These are phyloP conservation scores for Ceratocystis colombiana DNA, from an alignment of 2,329 filamentous ascomycete genomes.

Conservation along the genomic window DNA sequence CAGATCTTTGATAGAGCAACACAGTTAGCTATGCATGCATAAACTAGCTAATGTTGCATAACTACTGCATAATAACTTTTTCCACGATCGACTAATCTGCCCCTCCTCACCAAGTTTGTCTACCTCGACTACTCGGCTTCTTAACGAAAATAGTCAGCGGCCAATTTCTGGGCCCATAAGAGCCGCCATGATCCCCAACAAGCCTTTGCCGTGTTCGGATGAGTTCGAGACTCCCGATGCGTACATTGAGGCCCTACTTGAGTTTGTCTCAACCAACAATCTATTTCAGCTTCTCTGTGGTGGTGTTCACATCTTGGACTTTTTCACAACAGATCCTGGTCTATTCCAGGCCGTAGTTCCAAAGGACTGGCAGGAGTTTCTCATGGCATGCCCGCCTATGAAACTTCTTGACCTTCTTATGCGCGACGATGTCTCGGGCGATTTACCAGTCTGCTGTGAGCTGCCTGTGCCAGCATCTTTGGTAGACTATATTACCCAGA, in stretches of 20 bases:
- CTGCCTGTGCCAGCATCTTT: constrained; percentile 46
- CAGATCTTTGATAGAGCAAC: not conserved
- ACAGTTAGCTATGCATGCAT: not conserved
- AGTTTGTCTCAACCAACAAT: constrained; percentile 63
- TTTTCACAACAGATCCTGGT: constrained; percentile 76
- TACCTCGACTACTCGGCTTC: not conserved
- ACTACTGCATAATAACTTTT: constrained; percentile 2
- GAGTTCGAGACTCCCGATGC: constrained; percentile 61
- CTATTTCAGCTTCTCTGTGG: constrained; percentile 85
- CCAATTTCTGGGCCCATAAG: not conserved
- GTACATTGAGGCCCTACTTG: constrained; percentile 68
- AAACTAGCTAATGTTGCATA: not conserved
- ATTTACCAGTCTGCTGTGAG: constrained; percentile 24
- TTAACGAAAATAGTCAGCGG: not conserved
- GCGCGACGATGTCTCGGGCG: constrained; percentile 55
- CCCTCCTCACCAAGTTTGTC: constrained; percentile 14
- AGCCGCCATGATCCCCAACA: constrained; percentile 39
- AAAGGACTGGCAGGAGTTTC: constrained; percentile 69
- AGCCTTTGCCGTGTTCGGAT: constrained; percentile 56
- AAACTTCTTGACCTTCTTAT: constrained; percentile 71
- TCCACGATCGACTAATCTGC: constrained; percentile 1
- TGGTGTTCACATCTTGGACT: constrained; percentile 93
- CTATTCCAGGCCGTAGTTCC: constrained; percentile 71
- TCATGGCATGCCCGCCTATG: constrained; percentile 60
- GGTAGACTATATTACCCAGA: constrained; percentile 58